Conservation (phyloP, 306 rosid species). For the Cucurbita maxima region DNA sequence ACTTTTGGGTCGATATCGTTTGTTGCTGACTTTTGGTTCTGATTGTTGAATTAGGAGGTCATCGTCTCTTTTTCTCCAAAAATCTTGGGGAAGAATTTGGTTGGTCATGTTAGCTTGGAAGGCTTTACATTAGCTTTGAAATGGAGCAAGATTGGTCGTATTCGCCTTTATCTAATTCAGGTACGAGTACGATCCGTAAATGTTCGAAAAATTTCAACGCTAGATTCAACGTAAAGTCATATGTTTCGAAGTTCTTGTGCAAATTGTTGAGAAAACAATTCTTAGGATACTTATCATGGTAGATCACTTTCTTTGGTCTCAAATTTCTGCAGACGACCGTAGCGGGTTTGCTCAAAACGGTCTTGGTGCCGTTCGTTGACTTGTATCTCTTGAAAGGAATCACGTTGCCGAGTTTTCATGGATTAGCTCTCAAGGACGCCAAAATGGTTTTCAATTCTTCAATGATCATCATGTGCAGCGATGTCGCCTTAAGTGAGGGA, state of each 20-base stretch:
- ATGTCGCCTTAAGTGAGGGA: slow-evolving; percentile 17
- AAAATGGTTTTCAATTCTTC: slow-evolving; percentile 29
- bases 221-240: not conserved
- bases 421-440: slow-evolving; percentile 36
- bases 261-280: not conserved
- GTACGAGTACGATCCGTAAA: slow-evolving; percentile 27
- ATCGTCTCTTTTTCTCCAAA: slow-evolving; percentile 41
- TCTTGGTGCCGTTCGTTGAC: slow-evolving; percentile 39
- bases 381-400: slow-evolving; percentile 34
- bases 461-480: slow-evolving; percentile 37
- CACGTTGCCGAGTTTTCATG: slow-evolving; percentile 40
- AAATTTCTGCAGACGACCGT: slow-evolving; percentile 38
- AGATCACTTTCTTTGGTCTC: not conserved
- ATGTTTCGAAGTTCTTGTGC: not conserved
- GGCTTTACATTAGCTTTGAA: slow-evolving; percentile 36
- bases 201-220: not conserved
- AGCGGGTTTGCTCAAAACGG: slow-evolving; percentile 32
- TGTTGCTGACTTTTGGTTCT: not conserved
- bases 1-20: not conserved
- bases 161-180: slow-evolving; percentile 50
- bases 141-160: slow-evolving; percentile 77
- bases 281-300: not conserved
- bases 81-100: slow-evolving; percentile 28
- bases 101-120: slow-evolving; percentile 36
- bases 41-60: slow-evolving; percentile 43